Evolutionary conservation across 352 stramenopile species (phyloP), one percentile per base, ranked within the genome.

Genomic region (Elongisporangium anandrum): DNA sequence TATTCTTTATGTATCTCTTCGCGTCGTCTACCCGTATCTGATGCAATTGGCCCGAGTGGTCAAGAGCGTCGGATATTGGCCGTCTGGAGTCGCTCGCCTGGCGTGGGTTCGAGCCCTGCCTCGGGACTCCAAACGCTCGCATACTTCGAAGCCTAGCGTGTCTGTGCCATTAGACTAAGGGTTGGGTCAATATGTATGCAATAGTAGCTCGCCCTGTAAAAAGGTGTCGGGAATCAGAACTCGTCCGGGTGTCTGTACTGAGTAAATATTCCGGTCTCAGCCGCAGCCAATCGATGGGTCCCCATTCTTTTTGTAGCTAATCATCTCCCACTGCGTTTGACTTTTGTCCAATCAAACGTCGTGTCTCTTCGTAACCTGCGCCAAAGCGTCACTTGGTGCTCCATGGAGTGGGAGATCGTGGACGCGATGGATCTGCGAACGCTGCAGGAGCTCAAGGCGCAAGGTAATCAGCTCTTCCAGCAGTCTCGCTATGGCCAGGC

Each of bases 161-260:
- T 92, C 85, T 90, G 64, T 93, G 10, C 79, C 52, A 92, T 95
- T 91, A 88, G 85, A 87, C 84, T 95, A 95, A 90, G 83, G 85
- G 87, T 81, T 70, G 83, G 85, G 83, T 95, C 85, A 95, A 95
- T 70, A 70, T 79, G 75, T 72, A 72, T 95, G 85, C 85, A 68
- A 95, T 83, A 95, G 56, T 60, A 72, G 52, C 34, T 52, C 45
- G 48, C 23, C 56, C 48, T 54, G 16, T 45, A 41, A 51, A 34
- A 57, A 57, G 41, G 23, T 64, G 26, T 16, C 50, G 29, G 29
- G 29, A 41, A 41, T 54, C 53, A 12, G 45, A 69, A 76, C 65
- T 65, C 76, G 69, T 91, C 84, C 79, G 85, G 85, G 85, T 95
- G 85, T 95, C 85, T 92, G 85, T 77, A 73, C 80, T 90, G 83